Conservation (phyloP, 805 yeast species). For the Candida ortonii region DNA sequence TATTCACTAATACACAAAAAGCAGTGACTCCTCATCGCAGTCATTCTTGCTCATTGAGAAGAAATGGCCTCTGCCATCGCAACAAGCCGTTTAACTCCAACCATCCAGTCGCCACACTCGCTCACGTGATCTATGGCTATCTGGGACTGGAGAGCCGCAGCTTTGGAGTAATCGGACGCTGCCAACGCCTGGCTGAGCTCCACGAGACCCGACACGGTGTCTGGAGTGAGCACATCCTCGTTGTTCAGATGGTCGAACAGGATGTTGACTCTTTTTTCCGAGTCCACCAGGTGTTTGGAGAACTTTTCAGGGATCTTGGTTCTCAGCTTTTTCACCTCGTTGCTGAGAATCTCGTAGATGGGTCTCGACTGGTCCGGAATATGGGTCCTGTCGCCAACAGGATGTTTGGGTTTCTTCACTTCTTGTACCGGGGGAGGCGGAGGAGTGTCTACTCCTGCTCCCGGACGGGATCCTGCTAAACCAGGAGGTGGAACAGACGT, state of each 20-base stretch:
- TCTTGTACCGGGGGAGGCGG: conserved; percentile 19
- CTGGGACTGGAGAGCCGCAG: conserved; percentile 52
- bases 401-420: conserved; percentile 30
- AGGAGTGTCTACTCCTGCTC: conserved; percentile 17
- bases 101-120: conserved; percentile 89
- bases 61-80: conserved; percentile 57
- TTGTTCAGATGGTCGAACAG: conserved; percentile 77
- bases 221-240: conserved; percentile 58
- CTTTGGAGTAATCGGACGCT: conserved; percentile 54
- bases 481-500: conserved; percentile 23
- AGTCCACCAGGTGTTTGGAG: conserved; percentile 69
- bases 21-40: background rate
- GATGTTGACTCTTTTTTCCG: conserved; percentile 76
- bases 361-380: conserved; percentile 58
- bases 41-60: background rate
- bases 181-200: conserved; percentile 50
- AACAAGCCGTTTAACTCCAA: conserved; percentile 85
- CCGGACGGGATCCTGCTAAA: conserved; percentile 17
- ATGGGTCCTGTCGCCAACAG: conserved; percentile 67
- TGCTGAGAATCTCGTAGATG: conserved; percentile 54
- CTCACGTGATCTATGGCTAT: conserved; percentile 62
- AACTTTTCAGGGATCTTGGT: conserved; percentile 76
- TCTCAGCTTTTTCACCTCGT: conserved; percentile 57
- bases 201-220: conserved; percentile 52
- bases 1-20: no score